Base-by-base conservation (phyloP, 75 land plant species). In the Pinus albicaulis region DNA sequence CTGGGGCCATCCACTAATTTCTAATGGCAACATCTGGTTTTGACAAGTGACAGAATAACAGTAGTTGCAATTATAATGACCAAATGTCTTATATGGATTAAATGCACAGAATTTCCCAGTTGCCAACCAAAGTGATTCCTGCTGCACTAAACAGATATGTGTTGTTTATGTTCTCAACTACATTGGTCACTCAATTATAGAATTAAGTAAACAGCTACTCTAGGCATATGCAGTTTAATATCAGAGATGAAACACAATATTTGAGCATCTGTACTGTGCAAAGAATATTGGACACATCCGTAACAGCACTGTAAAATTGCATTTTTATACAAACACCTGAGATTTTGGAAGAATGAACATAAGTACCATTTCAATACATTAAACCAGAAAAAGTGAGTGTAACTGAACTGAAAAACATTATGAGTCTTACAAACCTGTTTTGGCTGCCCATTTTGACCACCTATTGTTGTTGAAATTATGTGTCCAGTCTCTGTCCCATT, bases 381-480 rank as follows among this genome's bases (percentile, higher is more conserved):
- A 7, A 52, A 23, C 52, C 64, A 15, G 66, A 8, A 48, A 55
- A 48, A 15, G 20, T 26, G 12, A 24, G 11, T 13, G 26, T 23
- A 8, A 48, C 57, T 6, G 24, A 72, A 23, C 44, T 13, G 13
- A 28, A 20, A 72, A 52, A 25, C 8, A n/a, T n/a, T 65, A 48
- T 48, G 53, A 41, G 52, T 20, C 44, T 55, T 3, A 13, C 41
- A 20, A 65, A 95, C 99, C 99, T 96, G 98, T 81, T 87, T 96
- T 12, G 95, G 86, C 73, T 84, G 90, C 57, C 98, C 99, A 84
- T 96, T 94, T 78, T 91, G 88, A 65, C 99, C 91, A 68, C 91
- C 92, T 66, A 90, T 82, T 28, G 94, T 90, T 17, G 99, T 93
- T 24, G 92, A 83, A 59, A 96, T 92, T 24, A 95, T 84, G 82